Evolutionary conservation across 768 basidiomycete genomes (phyloP).

Genomic region (Boletus tylopilopsis): DNA sequence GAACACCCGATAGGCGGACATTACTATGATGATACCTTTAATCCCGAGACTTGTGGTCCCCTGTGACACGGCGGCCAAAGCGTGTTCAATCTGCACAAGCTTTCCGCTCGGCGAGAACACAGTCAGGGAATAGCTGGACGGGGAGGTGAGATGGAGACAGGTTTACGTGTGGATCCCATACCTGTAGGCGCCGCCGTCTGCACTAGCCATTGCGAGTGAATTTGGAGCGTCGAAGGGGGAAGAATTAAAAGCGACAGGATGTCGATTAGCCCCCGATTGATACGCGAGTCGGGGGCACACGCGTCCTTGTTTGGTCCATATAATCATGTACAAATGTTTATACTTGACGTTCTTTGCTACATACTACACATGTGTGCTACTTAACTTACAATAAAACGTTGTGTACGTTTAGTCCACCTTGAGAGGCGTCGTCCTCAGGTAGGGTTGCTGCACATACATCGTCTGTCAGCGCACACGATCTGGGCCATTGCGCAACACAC

Average conservation of each 20-base stretch:
- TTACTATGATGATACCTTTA: constrained; percentile 64
- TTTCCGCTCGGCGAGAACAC: constrained; percentile 99
- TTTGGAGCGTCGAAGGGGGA: background rate
- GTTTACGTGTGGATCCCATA: constrained; percentile 23
- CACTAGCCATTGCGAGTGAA: constrained; percentile 60
- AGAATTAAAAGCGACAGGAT: constrained; percentile 21
- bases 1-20: constrained; percentile 20
- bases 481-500: too few species aligned
- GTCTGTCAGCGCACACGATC: background rate
- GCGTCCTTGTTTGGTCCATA: constrained; percentile 25
- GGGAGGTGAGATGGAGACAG: constrained; percentile 18
- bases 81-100: constrained; percentile 99
- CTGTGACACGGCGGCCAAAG: constrained; percentile 90
- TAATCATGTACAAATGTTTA: constrained; percentile 19
- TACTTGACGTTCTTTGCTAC: background rate
- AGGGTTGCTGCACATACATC: constrained; percentile 54
- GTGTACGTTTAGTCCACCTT: constrained; percentile 17
- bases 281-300: constrained; percentile 27
- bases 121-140: constrained; percentile 89
- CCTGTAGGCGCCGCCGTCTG: constrained; percentile 83
- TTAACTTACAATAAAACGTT: too few species aligned
- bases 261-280: constrained; percentile 9
- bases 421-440: constrained; percentile 79
- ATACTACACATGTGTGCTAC: too few species aligned
- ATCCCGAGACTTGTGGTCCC: constrained; percentile 98